Evolutionary conservation across 192 early-diverging fungal species (phyloP).

Genomic region (Entomortierella beljakovae): DNA sequence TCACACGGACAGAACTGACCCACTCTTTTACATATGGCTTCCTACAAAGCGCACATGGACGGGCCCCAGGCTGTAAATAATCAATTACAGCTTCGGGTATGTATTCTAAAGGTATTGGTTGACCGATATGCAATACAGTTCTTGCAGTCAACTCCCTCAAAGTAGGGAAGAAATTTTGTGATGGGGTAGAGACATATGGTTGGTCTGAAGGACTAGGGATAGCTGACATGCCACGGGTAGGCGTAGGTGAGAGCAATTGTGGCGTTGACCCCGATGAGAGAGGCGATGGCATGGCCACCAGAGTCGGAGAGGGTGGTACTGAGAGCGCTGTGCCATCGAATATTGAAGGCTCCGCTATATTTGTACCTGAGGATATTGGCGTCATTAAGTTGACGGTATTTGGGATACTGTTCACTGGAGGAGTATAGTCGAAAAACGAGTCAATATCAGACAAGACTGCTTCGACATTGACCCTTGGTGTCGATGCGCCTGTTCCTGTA

Average conservation of each 20-base stretch:
- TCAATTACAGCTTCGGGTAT: constrained; percentile 39
- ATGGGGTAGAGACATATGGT: background rate
- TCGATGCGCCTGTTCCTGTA: constrained; percentile 19
- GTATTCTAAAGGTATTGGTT: constrained; percentile 33
- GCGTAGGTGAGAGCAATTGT: background rate
- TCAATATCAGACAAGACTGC: constrained; percentile 51
- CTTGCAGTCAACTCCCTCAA: constrained; percentile 59
- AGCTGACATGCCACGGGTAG: background rate
- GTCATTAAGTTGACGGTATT: constrained; percentile 9
- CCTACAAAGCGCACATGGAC: constrained; percentile 53
- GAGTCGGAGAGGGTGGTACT: background rate
- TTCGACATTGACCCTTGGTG: constrained; percentile 41
- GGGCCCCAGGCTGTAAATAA: constrained; percentile 48
- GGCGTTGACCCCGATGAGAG: background rate
- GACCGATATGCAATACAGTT: constrained; percentile 31
- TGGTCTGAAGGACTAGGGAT: background rate
- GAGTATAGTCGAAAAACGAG: constrained; percentile 48
- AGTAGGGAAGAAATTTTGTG: constrained; percentile 53
- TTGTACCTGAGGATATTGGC: constrained; percentile 10
- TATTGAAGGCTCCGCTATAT: constrained; percentile 28
- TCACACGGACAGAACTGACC: constrained; percentile 64
- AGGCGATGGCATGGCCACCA: background rate
- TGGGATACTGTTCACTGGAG: constrained; percentile 1
- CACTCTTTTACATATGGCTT: constrained; percentile 65
- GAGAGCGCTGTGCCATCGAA: constrained; percentile 20